phyloP scores from a whole-genome alignment of 2,329 filamentous ascomycete species.

The Claviceps maximensis region DNA sequence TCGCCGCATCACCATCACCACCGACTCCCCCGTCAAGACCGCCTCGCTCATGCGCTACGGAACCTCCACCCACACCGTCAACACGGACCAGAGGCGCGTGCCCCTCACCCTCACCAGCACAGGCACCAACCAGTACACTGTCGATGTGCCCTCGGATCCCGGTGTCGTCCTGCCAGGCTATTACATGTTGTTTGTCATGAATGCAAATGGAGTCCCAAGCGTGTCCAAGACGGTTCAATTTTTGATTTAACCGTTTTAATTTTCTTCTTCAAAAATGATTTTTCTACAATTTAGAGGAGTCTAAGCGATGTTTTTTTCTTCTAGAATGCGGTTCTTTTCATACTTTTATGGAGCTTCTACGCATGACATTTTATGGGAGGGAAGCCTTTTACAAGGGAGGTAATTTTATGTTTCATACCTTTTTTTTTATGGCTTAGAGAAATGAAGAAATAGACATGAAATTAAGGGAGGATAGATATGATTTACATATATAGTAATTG shows the following conservation, averaged over 20 bases:
- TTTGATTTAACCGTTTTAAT: neutral
- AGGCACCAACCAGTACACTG: constrained; percentile 21
- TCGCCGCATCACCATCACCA: constrained; percentile 12
- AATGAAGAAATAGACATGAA: too few relatives aligned
- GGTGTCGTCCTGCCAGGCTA: constrained; percentile 39
- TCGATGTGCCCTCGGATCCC: constrained; percentile 31
- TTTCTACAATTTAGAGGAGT: too few relatives aligned
- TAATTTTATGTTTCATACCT: too few relatives aligned
- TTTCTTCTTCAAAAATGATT: too few relatives aligned
- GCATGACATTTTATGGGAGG: too few relatives aligned
- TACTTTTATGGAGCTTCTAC: too few relatives aligned
- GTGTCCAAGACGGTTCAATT: constrained; percentile 27
- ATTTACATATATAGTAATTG: too few relatives aligned
- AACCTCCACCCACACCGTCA: constrained; percentile 39
- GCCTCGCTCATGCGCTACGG: constrained; percentile 31
- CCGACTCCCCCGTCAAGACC: constrained; percentile 19
- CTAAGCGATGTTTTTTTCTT: too few relatives aligned
- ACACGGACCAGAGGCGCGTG: constrained; percentile 44
- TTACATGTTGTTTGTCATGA: constrained; percentile 40
- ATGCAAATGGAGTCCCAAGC: constrained; percentile 30
- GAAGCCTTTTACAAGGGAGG: too few relatives aligned
- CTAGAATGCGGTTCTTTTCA: too few relatives aligned
- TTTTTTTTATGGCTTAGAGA: neutral
- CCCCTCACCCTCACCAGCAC: constrained; percentile 21
- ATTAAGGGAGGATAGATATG: too few relatives aligned